phyloP scores from a whole-genome alignment of 345 rosid genomes.

The Geranium brycei region DNA sequence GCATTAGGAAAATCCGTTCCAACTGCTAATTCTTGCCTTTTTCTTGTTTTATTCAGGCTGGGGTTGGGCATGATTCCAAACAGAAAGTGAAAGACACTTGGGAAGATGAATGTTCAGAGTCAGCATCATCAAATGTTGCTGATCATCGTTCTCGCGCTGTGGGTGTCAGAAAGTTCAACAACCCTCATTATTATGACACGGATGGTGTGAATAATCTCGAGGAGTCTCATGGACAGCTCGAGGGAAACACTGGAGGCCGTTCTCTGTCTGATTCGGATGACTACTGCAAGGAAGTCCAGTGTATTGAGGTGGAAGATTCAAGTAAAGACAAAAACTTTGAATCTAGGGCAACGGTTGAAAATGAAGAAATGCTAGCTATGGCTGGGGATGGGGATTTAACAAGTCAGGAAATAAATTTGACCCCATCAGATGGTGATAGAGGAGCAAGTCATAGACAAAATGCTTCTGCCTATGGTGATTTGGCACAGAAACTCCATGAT shows the following conservation, averaged over 20 bases:
- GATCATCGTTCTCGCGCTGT: constrained; percentile 14
- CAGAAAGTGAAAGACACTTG: constrained; percentile 31
- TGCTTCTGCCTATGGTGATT: constrained; percentile 28
- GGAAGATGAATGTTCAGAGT: constrained; percentile 59
- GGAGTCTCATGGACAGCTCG: constrained; percentile 16
- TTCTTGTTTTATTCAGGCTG: constrained; percentile 25
- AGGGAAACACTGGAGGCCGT: constrained; percentile 23
- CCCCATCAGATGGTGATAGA: constrained; percentile 19
- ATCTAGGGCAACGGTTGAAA: constrained; percentile 28
- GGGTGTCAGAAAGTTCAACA: constrained; percentile 14
- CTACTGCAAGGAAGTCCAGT: constrained; percentile 77
- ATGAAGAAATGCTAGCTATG: constrained; percentile 16
- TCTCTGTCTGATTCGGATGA: constrained; percentile 49
- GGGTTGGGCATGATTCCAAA: constrained; percentile 20
- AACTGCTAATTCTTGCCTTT: constrained; percentile 12
- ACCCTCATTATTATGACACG: constrained; percentile 18
- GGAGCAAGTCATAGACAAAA: constrained; percentile 26
- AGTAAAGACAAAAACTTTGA: constrained; percentile 20
- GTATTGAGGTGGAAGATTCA: constrained; percentile 57
- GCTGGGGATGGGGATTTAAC: constrained; percentile 19
- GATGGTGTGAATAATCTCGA: constrained; percentile 33
- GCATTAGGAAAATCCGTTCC: constrained; percentile 1
- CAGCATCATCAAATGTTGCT: constrained; percentile 42
- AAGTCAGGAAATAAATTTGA: constrained; percentile 15
- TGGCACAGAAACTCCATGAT: constrained; percentile 40